Evolutionary conservation across 2,329 filamentous ascomycete species (phyloP).

Genomic region (Phoma herbarum): DNA sequence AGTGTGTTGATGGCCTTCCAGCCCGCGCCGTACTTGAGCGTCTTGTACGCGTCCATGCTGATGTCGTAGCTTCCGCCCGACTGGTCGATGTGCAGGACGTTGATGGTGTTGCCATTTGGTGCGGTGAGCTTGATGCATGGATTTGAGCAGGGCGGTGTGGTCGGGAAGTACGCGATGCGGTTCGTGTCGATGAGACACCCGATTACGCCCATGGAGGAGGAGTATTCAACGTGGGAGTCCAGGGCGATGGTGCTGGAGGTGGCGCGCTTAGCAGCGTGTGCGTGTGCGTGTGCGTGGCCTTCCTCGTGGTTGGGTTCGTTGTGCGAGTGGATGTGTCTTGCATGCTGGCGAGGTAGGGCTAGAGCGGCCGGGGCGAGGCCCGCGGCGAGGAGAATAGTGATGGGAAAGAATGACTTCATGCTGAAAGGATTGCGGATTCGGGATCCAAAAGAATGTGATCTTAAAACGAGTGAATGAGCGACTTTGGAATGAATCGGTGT

Average conservation of each 20-base stretch:
- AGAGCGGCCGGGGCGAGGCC: slow-evolving; percentile 5
- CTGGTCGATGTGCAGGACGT: slow-evolving; percentile 67
- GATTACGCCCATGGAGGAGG: slow-evolving; percentile 51
- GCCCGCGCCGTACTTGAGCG: slow-evolving; percentile 61
- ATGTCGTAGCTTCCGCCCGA: slow-evolving; percentile 67
- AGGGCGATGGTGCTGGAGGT: slow-evolving; percentile 5
- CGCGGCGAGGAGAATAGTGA: not conserved
- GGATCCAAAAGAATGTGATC: not conserved
- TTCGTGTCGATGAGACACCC: slow-evolving; percentile 54
- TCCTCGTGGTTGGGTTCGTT: not conserved
- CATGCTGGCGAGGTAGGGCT: slow-evolving; percentile 6
- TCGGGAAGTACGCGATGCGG: slow-evolving; percentile 69
- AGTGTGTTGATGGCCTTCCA: slow-evolving; percentile 55
- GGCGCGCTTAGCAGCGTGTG: not conserved
- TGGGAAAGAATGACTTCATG: slow-evolving; percentile 8
- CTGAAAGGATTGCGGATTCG: slow-evolving; percentile 6
- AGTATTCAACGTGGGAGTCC: slow-evolving; percentile 61
- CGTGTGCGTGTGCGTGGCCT: not conserved
- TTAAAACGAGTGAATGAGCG: no score
- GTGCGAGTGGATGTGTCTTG: slow-evolving; percentile 1
- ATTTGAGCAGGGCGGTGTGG: slow-evolving; percentile 62
- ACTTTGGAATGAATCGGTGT: not conserved
- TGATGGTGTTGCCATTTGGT: slow-evolving; percentile 58
- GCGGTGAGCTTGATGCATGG: slow-evolving; percentile 66
- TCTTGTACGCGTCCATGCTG: slow-evolving; percentile 70